These are phyloP conservation scores for Parsonsia alboflavescens DNA, from an alignment of 257 asterid species.

Conservation along the genomic window DNA sequence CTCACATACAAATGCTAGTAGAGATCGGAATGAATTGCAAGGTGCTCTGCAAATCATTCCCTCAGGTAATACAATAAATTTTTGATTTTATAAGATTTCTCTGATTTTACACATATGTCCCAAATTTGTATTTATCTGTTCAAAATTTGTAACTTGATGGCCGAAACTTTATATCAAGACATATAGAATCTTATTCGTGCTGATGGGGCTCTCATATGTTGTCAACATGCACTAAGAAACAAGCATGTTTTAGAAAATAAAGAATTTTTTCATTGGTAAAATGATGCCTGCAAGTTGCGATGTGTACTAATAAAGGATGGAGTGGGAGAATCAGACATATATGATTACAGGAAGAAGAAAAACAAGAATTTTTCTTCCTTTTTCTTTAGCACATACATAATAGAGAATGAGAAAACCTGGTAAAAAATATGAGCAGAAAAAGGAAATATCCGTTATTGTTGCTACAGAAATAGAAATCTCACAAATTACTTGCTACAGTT, in stretches of 20 bases:
- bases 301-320: background rate
- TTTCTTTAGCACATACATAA: background rate
- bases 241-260: too few species aligned
- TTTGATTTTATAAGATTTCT: constrained; percentile 4
- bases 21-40: constrained; percentile 75
- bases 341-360: background rate
- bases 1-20: constrained; percentile 57
- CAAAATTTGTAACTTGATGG: background rate
- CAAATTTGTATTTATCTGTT: background rate
- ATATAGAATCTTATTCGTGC: background rate
- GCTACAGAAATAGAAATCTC: background rate
- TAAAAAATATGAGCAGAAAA: background rate
- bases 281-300: background rate
- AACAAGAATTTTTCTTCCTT: background rate
- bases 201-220: background rate
- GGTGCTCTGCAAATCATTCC: constrained; percentile 67
- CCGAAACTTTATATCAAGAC: background rate
- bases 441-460: background rate
- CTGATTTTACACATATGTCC: background rate
- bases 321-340: background rate
- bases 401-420: background rate
- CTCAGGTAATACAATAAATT: constrained; percentile 47
- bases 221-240: too few species aligned
- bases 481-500: background rate
- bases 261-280: background rate